A percentile compares a stretch with the other conserved stretches of the same genome.
Conservation (phyloP, 1,284 basidiomycete species). For the Tremellales sp. region DNA sequence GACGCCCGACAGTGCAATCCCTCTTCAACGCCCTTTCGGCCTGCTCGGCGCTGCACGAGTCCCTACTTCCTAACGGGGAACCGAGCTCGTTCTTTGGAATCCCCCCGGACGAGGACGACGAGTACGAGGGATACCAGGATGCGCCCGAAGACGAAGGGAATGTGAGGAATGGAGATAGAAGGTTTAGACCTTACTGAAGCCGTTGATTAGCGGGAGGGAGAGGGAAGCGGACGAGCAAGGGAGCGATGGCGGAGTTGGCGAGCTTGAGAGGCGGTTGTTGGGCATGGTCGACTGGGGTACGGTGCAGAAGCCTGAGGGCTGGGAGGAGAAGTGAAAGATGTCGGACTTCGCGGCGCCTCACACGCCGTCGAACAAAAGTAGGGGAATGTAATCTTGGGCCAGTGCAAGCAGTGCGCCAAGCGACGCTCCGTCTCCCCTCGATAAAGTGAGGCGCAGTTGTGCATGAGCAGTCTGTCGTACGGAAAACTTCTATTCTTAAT, state of each 20-base stretch:
- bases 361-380: constrained; percentile 6
- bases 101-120: constrained; percentile 53
- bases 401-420: background rate
- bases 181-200: constrained; percentile 81
- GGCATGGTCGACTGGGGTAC: constrained; percentile 32
- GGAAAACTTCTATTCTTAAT: too few relatives aligned
- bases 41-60: constrained; percentile 85
- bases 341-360: constrained; percentile 1
- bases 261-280: too few relatives aligned
- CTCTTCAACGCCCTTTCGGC: constrained; percentile 84
- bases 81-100: constrained; percentile 43
- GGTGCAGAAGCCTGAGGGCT: constrained; percentile 24
- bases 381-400: constrained; percentile 8
- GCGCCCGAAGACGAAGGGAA: constrained; percentile 59
- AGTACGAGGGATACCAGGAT: constrained; percentile 55
- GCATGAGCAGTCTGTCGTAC: too few relatives aligned
- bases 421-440: too few relatives aligned
- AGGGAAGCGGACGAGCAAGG: too few relatives aligned
- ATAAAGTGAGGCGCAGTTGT: too few relatives aligned
- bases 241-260: constrained; percentile 15
- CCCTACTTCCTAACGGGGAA: constrained; percentile 56
- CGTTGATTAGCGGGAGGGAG: too few relatives aligned
- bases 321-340: constrained; percentile 8
- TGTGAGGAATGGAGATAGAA: constrained; percentile 65
- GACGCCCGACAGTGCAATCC: constrained; percentile 69